These are phyloP conservation scores for Calonectria pseudoreteaudii DNA, from an alignment of 2,329 filamentous ascomycete genomes.

Conservation along the genomic window DNA sequence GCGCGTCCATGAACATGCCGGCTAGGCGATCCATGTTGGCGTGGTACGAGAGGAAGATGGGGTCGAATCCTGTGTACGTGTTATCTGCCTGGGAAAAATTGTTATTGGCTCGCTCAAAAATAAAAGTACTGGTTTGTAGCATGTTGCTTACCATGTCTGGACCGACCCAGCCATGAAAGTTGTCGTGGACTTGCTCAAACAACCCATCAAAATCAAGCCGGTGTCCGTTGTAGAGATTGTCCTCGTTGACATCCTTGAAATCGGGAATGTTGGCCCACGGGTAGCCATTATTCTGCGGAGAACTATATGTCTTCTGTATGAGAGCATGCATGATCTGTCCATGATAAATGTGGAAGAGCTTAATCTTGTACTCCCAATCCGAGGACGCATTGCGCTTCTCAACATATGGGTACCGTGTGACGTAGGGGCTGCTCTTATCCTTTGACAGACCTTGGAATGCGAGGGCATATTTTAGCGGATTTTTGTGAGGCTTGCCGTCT, in stretches of 20 bases:
- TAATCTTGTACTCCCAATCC: conserved; percentile 12
- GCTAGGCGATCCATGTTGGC: conserved; percentile 25
- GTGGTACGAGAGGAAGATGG: conserved; percentile 28
- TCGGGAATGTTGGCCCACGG: conserved; percentile 15
- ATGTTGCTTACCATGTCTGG: conserved; percentile 15
- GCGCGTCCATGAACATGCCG: conserved; percentile 5
- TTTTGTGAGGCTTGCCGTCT: background rate
- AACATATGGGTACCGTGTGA: conserved; percentile 7
- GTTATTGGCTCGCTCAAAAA: background rate
- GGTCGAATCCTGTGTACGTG: conserved; percentile 18
- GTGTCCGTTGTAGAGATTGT: background rate
- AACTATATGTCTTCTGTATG: conserved; percentile 6
- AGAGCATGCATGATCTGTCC: conserved; percentile 13
- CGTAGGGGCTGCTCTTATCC: background rate
- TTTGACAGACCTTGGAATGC: conserved; percentile 11
- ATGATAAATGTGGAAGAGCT: conserved; percentile 17
- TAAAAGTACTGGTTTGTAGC: background rate
- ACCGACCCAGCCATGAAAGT: conserved; percentile 24
- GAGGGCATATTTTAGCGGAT: conserved; percentile 19
- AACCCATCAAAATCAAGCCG: conserved; percentile 21
- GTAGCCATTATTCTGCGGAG: background rate
- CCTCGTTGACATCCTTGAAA: conserved; percentile 7
- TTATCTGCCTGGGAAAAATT: conserved; percentile 15
- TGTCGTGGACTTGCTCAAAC: conserved; percentile 25
- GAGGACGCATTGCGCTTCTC: background rate